A percentile compares a stretch with the other conserved stretches of the same genome.
These are phyloP conservation scores for Annona squamosa DNA, from an alignment of 164 flowering plant genomes.

Conservation along the genomic window DNA sequence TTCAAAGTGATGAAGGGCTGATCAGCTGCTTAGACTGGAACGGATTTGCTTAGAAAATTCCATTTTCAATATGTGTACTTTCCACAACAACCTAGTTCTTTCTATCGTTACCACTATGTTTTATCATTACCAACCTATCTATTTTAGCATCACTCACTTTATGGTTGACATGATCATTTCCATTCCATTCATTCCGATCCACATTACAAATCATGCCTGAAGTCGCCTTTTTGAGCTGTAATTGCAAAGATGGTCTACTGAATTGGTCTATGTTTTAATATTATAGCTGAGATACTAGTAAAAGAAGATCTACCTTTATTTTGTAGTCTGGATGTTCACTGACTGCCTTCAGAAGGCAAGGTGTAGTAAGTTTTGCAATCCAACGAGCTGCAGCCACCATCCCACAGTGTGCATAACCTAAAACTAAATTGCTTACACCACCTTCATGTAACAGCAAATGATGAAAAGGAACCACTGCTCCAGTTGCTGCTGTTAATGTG, in stretches of 20 bases:
- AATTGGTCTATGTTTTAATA: neutral
- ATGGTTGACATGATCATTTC: too few relatives aligned
- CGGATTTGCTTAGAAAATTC: too few relatives aligned
- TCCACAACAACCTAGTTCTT: too few relatives aligned
- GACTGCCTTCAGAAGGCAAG: slow-evolving; percentile 67
- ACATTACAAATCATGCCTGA: too few relatives aligned
- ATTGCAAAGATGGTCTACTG: neutral
- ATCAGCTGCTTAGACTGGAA: too few relatives aligned
- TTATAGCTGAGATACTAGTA: neutral
- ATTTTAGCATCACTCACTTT: too few relatives aligned
- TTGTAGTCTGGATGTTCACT: slow-evolving; percentile 60
- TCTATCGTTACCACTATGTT: too few relatives aligned
- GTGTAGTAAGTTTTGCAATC: slow-evolving; percentile 82
- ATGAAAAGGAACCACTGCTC: slow-evolving; percentile 96
- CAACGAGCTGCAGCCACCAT: slow-evolving; percentile 99
- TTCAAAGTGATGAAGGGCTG: too few relatives aligned
- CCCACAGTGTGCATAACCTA: slow-evolving; percentile 97
- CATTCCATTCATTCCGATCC: too few relatives aligned
- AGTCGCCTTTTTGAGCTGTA: too few relatives aligned
- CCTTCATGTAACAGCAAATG: slow-evolving; percentile 93
- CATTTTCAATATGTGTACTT: too few relatives aligned
- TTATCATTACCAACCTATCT: too few relatives aligned
- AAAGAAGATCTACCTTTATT: slow-evolving; percentile 47
- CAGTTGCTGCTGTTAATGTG: slow-evolving; percentile 90
- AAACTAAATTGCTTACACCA: slow-evolving; percentile 77